Percentiles rank a stretch among this genome's conserved stretches.
phyloP scores from a whole-genome alignment of 2,329 filamentous ascomycete genomes.

The Hyphodiscus sp. region DNA sequence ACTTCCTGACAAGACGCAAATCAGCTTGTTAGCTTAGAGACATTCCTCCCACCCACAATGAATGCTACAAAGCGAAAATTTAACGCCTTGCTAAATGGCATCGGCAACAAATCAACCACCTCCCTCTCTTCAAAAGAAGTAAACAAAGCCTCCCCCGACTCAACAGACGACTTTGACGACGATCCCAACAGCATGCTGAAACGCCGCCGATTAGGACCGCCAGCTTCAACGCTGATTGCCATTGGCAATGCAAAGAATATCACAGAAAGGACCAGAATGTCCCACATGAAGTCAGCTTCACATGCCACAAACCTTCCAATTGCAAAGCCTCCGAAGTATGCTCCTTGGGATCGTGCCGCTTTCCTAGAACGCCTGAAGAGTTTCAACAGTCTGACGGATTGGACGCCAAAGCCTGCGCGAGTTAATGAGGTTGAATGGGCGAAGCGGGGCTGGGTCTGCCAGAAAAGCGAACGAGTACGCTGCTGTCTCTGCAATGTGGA shows the following conservation, averaged over 20 bases:
- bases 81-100: conserved; percentile 64
- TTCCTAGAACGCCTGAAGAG: conserved; percentile 77
- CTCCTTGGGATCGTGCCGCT: conserved; percentile 76
- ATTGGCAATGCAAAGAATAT: not conserved
- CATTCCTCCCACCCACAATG: conserved; percentile 37
- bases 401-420: conserved; percentile 83
- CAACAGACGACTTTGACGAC: conserved; percentile 17
- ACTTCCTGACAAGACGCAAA: too few species aligned
- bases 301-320: conserved; percentile 8
- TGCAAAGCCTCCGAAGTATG: conserved; percentile 59
- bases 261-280: conserved; percentile 9
- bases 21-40: not conserved
- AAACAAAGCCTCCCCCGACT: conserved; percentile 33
- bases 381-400: conserved; percentile 85
- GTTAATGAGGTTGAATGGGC: conserved; percentile 93
- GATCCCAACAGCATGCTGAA: conserved; percentile 21
- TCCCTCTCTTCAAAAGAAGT: conserved; percentile 33
- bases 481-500: conserved; percentile 83
- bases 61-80: conserved; percentile 81
- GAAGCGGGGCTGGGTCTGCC: conserved; percentile 84
- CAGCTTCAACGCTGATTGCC: conserved; percentile 6
- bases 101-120: conserved; percentile 43
- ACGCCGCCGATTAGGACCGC: conserved; percentile 23
- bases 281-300: conserved; percentile 23
- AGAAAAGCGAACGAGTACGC: conserved; percentile 73